phyloP scores from a whole-genome alignment of 75 land plant genomes.

The Pinus albicaulis region DNA sequence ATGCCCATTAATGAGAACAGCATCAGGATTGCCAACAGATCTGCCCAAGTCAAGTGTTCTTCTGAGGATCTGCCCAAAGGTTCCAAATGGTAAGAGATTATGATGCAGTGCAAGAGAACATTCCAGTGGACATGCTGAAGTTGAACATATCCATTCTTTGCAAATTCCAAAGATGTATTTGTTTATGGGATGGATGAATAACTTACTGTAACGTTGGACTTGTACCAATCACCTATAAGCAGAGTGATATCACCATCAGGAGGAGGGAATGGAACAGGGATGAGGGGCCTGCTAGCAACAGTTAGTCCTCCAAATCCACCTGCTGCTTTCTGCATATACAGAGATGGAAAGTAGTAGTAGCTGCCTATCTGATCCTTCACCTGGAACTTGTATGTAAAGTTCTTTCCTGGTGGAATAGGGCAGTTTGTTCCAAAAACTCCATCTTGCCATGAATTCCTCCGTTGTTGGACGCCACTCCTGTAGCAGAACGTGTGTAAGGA shows the following conservation, averaged over 20 bases:
- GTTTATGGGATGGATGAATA: not conserved
- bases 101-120: not conserved
- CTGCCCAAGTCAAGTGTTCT: constrained; percentile 25
- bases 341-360: constrained; percentile 79
- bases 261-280: constrained; percentile 73
- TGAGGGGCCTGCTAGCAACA: constrained; percentile 51
- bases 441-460: constrained; percentile 93
- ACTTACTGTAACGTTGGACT: constrained; percentile 51
- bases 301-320: constrained; percentile 80
- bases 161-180: not conserved
- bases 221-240: constrained; percentile 88
- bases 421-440: constrained; percentile 89
- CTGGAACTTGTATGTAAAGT: constrained; percentile 76
- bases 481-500: not conserved
- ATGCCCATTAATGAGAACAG: constrained; percentile 47
- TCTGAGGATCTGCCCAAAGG: constrained; percentile 4
- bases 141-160: not conserved
- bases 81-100: not conserved
- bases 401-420: constrained; percentile 71
- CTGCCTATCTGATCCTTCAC: constrained; percentile 88
- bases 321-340: constrained; percentile 64
- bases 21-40: constrained; percentile 28
- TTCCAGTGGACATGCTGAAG: not conserved
- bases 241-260: constrained; percentile 68
- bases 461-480: constrained; percentile 84